These are phyloP conservation scores for Gossypium sturtianum DNA, from an alignment of 345 rosid genomes.

Conservation along the genomic window DNA sequence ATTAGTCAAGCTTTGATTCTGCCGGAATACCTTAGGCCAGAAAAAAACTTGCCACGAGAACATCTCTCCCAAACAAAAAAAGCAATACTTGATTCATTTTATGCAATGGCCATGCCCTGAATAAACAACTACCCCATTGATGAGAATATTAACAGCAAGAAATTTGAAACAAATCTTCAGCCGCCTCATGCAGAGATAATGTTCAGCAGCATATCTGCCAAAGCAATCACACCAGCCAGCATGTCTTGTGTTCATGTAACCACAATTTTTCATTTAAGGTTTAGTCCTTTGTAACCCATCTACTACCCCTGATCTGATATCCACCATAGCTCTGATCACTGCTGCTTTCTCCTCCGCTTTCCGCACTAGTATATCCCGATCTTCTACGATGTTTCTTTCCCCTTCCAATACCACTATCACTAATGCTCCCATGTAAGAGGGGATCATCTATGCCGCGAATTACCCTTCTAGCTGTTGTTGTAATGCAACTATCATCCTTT, in stretches of 20 bases:
- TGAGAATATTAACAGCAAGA: neutral
- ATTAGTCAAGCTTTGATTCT: neutral
- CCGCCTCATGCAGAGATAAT: slow-evolving; percentile 1
- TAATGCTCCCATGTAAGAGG: slow-evolving; percentile 76
- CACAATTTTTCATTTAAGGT: neutral
- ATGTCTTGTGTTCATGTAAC: neutral
- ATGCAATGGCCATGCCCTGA: slow-evolving; percentile 9
- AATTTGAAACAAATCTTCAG: neutral
- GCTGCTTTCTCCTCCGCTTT: slow-evolving; percentile 97
- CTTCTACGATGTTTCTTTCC: slow-evolving; percentile 67
- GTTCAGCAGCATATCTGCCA: neutral
- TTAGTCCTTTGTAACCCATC: slow-evolving; percentile 84
- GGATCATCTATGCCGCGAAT: slow-evolving; percentile 97
- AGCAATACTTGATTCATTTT: neutral
- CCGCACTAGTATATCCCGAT: slow-evolving; percentile 70
- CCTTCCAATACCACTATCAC: slow-evolving; percentile 66
- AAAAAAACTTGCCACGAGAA: neutral
- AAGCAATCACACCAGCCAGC: neutral
- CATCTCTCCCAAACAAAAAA: neutral
- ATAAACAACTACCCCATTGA: neutral
- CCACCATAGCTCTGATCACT: slow-evolving; percentile 80
- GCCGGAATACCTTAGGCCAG: neutral
- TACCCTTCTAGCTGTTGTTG: slow-evolving; percentile 47
- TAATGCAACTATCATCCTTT: slow-evolving; percentile 80
- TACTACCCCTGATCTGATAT: slow-evolving; percentile 57